Evolutionary conservation across 768 basidiomycete species (phyloP), one percentile per base, ranked within the genome.

Genomic region (Termitomyces sp.): DNA sequence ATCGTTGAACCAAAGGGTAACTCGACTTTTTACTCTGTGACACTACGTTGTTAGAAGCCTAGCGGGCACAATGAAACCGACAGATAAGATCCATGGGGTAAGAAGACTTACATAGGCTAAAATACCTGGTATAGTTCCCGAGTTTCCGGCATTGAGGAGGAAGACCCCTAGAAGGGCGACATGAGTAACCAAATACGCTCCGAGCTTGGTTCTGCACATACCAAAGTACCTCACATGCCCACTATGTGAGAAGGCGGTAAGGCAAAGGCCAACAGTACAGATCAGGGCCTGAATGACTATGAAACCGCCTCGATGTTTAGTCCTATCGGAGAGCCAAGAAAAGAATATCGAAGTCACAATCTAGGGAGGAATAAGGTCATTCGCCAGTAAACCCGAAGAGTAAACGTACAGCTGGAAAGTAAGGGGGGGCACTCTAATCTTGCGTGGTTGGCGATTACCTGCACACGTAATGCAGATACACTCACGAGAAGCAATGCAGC

Each of bases 1-100:
- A 33, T 18, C 42, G 42, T 20, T 40, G 18, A 46, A 57, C 15
- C 44, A 35, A 24, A 32, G 38, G 54, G 20, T 33, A 13, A 36
- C 46, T 60, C 33, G 57, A 75, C 76, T 72, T 73, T 70, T 81
- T 81, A 57, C 78, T 79, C 57, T 81, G 80, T 15, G 79, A 78
- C 11, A 79, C 79, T 6, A 81, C 79, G 63, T 83, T 83, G 63
- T 81, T 81, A 6, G 78, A 73, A 48, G 72, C 70, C 75, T 79
- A 55, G 20, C 20, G 35, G 20, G 45, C n/a, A 18, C 8, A 38
- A 9, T n/a, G 52, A 33, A 32, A 44, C 39, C 58, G 53, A 32
- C 32, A 1, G 40, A 18, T 36, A 15, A 18, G 15, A 36, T 49
- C 11, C 36, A 35, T n/a, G 24, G 24, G 12, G 28, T 33, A 22